phyloP scores from a whole-genome alignment of 208 protist species.

The Acanthamoeba sp. region DNA sequence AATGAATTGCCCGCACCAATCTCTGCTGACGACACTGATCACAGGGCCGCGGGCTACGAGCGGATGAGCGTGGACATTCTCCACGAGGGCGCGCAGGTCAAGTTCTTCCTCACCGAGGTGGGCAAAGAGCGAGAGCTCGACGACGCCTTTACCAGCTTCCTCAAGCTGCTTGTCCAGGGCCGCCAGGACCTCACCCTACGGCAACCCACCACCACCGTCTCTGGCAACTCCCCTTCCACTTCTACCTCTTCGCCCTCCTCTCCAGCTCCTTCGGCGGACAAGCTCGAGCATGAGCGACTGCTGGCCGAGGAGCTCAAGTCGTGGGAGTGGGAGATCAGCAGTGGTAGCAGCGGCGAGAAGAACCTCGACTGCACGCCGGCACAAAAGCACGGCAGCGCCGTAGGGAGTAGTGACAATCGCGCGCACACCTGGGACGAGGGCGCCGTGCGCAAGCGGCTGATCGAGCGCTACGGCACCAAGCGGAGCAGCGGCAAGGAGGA shows the following conservation, averaged over 20 bases:
- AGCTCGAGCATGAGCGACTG: not conserved
- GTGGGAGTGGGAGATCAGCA: not conserved
- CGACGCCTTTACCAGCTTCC: not conserved
- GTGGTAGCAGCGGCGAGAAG: no score
- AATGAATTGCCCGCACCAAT: no score
- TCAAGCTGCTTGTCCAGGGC: not conserved
- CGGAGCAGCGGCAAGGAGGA: not conserved
- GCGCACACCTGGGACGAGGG: conserved; percentile 25
- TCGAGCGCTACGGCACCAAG: not conserved
- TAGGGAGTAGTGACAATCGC: not conserved
- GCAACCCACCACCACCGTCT: no score
- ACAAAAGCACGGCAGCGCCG: not conserved
- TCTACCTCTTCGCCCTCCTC: no score
- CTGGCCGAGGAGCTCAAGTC: conserved; percentile 36
- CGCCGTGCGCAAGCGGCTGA: not conserved
- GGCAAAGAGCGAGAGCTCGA: conserved; percentile 11
- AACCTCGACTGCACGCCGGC: not conserved
- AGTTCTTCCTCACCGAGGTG: conserved; percentile 25
- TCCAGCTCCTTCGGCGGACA: not conserved
- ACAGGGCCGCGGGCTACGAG: not conserved
- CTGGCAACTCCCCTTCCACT: no score
- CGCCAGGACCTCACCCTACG: no score
- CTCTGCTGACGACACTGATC: no score
- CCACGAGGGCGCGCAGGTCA: conserved; percentile 14
- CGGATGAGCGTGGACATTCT: conserved; percentile 37